Evolutionary conservation across 257 asterid genomes (phyloP), one percentile per base, ranked within the genome.

Genomic region (Ilex asprella): DNA sequence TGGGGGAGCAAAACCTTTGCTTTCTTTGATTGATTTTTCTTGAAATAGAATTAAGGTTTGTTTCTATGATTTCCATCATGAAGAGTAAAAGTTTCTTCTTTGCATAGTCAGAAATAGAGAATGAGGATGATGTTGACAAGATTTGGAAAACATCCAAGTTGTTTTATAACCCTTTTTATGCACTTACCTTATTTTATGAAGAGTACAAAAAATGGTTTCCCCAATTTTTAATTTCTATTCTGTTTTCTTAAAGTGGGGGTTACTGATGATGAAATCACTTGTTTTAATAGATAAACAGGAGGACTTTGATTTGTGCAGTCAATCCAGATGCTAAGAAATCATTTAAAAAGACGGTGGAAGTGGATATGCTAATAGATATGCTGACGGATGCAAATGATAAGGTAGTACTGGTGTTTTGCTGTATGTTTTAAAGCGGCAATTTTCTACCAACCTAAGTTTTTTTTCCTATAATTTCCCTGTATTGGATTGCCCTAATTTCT

Each of bases 221-320:
- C 10, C 52, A 46, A 7, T 46, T 46, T 46, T 46, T 46, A 4
- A 2, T 0, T 46, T 11, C 52, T 46, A 8, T 8, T 35, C 54
- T 51, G 16, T 64, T 35, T 32, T 44, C 12, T 53, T 53, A 53
- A 7, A 53, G 63, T 70, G 31, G 69, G 65, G 70, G 74, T 59
- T 70, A 70, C 74, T 82, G 58, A 64, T 80, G 47, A 55, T 77
- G 67, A 43, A 70, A 56, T 67, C 73, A 61, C 71, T 80, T 78
- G 65, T 75, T 85, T 81, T 82, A 80, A 67, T 74, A 58, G 72
- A 82, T 80, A 77, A 85, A 70, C 95, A 91, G 96, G 96, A 81
- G 73, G 76, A 76, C 59, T 86, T 74, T 81, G 77, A 82, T 83
- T 67, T 78, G 81, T 75, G 94, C 95, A 78, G 89, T 78, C 81